Evolutionary conservation across 306 rosid species (phyloP), one percentile per base, ranked within the genome.

Genomic region (Cucumis sativus): DNA sequence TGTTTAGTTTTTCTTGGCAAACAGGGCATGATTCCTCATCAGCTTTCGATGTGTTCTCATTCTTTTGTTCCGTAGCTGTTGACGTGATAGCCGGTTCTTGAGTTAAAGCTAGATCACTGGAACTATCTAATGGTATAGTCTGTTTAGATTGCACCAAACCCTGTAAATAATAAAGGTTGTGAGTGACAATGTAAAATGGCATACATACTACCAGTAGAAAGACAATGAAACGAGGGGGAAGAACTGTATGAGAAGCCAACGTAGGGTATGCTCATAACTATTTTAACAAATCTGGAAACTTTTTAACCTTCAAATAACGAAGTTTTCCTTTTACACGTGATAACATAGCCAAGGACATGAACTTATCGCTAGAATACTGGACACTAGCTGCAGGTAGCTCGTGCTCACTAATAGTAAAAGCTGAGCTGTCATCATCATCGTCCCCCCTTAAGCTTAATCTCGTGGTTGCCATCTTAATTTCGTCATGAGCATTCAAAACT

Each of bases 381-480:
- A 91, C 84, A 78, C 89, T 89, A 74, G 96, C 91, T 25, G 89
- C 87, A 81, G 63, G 74, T 75, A 95, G 81, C 81, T 95, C 98
- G 54, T 89, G 81, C 87, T 88, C 88, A 78, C 87, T 86, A 45
- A 92, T 73, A 77, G 92, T 93, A 83, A 87, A 88, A 79, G 83
- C 88, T 75, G 97, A 88, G 73, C 82, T 85, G 67, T 95, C 96
- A 82, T 92, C 76, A 71, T 90, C 97, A 68, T 85, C 78, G 77
- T 83, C 92, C 69, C 83, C 92, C 69, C 83, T 79, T 58, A 90
- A 76, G 79, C 83, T 89, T 82, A 92, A 79, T 80, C 98, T 85
- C 61, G 95, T 87, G 75, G 89, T 85, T 0, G 98, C 98, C 98
- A 89, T 92, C 86, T 89, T 92, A 80, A 95, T 86, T 87, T 95